These are phyloP conservation scores for Zygosaccharomyces sapae DNA, from an alignment of 1,139 yeast species.

Conservation along the genomic window DNA sequence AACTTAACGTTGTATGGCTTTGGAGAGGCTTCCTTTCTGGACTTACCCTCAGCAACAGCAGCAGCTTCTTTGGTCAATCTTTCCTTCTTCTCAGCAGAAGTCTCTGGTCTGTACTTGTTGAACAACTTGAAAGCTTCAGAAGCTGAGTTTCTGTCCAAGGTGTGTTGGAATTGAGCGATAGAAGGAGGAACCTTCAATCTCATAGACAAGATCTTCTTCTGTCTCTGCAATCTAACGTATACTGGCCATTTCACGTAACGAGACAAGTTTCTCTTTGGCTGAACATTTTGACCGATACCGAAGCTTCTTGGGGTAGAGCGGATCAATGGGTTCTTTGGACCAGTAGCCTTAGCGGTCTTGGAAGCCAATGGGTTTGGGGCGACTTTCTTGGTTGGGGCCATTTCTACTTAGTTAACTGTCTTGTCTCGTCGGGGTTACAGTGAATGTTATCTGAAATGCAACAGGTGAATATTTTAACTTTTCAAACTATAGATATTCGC, in stretches of 20 bases:
- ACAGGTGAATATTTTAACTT: too few relatives aligned
- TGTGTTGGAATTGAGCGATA: slow-evolving; percentile 89
- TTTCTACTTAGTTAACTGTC: slow-evolving; percentile 17
- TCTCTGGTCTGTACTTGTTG: slow-evolving; percentile 99
- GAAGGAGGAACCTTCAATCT: slow-evolving; percentile 99
- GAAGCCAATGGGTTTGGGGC: slow-evolving; percentile 84
- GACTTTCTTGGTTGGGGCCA: slow-evolving; percentile 78
- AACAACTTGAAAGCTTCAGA: slow-evolving; percentile 92
- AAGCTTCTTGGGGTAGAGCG: slow-evolving; percentile 88
- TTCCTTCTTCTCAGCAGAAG: slow-evolving; percentile 95
- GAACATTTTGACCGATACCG: slow-evolving; percentile 93
- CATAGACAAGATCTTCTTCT: slow-evolving; percentile 88
- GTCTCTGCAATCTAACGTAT: slow-evolving; percentile 95
- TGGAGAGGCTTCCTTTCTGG: slow-evolving; percentile 90
- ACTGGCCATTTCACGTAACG: slow-evolving; percentile 99
- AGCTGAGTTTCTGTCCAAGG: slow-evolving; percentile 97
- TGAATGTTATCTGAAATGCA: not conserved
- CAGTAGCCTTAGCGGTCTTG: slow-evolving; percentile 43
- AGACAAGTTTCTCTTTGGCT: slow-evolving; percentile 93
- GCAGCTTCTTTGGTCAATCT: slow-evolving; percentile 98
- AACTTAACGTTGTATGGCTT: slow-evolving; percentile 95
- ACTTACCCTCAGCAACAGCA: slow-evolving; percentile 96
- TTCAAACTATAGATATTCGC: too few relatives aligned
- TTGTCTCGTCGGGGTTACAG: not conserved
- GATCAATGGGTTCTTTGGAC: slow-evolving; percentile 66